Conservation (phyloP, 768 basidiomycete species). For the Rhodotorula diobovata region DNA sequence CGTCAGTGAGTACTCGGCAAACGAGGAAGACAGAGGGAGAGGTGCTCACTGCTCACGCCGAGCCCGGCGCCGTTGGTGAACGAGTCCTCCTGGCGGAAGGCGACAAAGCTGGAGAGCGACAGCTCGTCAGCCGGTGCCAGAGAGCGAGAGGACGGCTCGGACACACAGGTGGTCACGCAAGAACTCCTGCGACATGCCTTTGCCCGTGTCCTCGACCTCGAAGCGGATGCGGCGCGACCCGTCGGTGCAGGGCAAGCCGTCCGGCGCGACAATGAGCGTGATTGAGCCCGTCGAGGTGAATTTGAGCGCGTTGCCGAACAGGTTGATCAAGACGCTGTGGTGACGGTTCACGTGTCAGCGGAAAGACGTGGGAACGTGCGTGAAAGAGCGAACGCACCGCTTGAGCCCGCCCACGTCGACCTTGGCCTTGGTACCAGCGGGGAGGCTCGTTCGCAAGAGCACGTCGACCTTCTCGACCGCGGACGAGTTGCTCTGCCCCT, state of each 20-base stretch:
- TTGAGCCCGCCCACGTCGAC: slow-evolving; percentile 3
- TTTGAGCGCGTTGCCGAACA: not conserved
- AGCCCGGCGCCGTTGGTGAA: slow-evolving; percentile 26
- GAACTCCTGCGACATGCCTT: not conserved
- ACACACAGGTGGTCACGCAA: not conserved
- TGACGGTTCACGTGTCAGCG: too few species aligned
- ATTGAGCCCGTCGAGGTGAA: not conserved
- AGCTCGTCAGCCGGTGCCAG: not conserved
- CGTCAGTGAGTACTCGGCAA: not conserved
- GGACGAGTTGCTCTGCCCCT: not conserved
- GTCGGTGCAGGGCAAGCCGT: not conserved
- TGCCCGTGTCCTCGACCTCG: slow-evolving; percentile 5
- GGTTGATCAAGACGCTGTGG: not conserved
- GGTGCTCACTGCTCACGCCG: slow-evolving; percentile 4
- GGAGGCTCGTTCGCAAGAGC: not conserved
- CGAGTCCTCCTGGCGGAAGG: slow-evolving; percentile 9
- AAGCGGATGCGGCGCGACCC: not conserved
- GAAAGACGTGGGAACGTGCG: too few species aligned
- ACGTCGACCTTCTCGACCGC: not conserved
- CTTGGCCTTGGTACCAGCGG: not conserved
- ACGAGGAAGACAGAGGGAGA: not conserved
- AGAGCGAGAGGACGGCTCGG: not conserved
- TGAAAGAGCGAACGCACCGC: not conserved
- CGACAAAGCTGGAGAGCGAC: not conserved
- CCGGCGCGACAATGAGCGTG: not conserved